phyloP scores from a whole-genome alignment of 2,329 filamentous ascomycete genomes.

The Diaporthe humulicola region DNA sequence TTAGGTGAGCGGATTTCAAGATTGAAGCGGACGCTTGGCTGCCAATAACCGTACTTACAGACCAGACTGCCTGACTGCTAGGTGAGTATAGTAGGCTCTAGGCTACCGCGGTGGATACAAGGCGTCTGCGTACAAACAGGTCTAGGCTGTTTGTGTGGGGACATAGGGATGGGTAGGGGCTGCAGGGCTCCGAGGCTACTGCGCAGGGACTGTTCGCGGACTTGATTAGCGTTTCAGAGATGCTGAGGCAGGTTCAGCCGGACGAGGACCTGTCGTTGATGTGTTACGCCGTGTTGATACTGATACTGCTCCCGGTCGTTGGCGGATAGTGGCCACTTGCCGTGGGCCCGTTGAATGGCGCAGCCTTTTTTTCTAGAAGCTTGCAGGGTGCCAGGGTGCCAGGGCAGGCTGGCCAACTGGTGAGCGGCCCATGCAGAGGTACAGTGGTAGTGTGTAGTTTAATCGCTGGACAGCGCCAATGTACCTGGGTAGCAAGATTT shows the following conservation, averaged over 20 bases:
- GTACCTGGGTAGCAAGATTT: not conserved
- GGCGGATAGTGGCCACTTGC: conserved; percentile 8
- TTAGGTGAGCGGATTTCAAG: not conserved
- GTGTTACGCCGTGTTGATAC: not conserved
- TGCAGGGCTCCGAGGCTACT: not conserved
- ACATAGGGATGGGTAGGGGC: not conserved
- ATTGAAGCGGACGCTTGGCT: not conserved
- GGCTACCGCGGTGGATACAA: not conserved
- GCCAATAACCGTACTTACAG: not conserved
- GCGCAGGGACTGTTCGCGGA: not conserved
- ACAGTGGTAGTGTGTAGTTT: not conserved
- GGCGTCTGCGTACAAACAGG: not conserved
- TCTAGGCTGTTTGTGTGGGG: not conserved
- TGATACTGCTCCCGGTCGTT: conserved; percentile 3
- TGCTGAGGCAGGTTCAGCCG: not conserved
- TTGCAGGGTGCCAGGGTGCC: not conserved
- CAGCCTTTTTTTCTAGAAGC: conserved; percentile 6
- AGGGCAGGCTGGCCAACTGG: not conserved
- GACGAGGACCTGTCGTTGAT: not conserved
- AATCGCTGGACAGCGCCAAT: not conserved
- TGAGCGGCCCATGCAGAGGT: not conserved
- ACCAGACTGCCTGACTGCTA: not conserved
- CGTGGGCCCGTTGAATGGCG: conserved; percentile 7
- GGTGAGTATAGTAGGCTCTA: not conserved
- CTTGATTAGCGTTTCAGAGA: not conserved